A percentile compares a stretch with the other conserved stretches of the same genome.
Evolutionary conservation across 768 basidiomycete species (phyloP).

Genomic region (Hydnomerulius pinastri): DNA sequence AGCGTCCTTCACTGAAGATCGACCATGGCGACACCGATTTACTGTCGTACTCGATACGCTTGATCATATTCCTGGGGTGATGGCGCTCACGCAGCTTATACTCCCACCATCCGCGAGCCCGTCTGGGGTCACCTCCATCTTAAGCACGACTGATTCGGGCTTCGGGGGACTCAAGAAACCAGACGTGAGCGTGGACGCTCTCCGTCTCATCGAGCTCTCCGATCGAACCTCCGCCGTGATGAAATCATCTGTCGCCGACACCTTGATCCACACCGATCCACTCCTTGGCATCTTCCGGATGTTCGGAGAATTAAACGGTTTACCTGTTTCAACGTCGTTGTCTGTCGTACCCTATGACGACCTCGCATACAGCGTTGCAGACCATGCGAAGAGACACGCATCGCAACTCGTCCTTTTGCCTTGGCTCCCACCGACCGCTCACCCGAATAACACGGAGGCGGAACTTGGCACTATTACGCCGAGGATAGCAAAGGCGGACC

Average conservation of each 20-base stretch:
- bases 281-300: constrained; percentile 73
- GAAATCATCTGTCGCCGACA: constrained; percentile 64
- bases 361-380: constrained; percentile 65
- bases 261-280: constrained; percentile 71
- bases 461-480: constrained; percentile 12
- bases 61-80: constrained; percentile 86
- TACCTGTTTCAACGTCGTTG: constrained; percentile 64
- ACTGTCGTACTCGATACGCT: constrained; percentile 87
- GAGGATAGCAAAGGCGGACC: constrained; percentile 17
- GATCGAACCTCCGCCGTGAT: constrained; percentile 68
- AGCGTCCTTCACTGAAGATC: constrained; percentile 13
- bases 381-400: constrained; percentile 57
- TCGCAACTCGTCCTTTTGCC: constrained; percentile 83
- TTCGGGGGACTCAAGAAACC: constrained; percentile 15
- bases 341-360: constrained; percentile 79
- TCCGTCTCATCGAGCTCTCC: constrained; percentile 84
- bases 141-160: constrained; percentile 4
- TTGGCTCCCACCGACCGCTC: constrained; percentile 58
- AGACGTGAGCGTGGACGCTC: constrained; percentile 62
- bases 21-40: constrained; percentile 58
- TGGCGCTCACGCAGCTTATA: constrained; percentile 87
- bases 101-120: constrained; percentile 37
- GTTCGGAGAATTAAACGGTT: constrained; percentile 71
- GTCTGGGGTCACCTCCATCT: constrained; percentile 9
- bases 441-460: constrained; percentile 2